Evolutionary conservation across 306 rosid species (phyloP).

Genomic region (Acacia acuminata): DNA sequence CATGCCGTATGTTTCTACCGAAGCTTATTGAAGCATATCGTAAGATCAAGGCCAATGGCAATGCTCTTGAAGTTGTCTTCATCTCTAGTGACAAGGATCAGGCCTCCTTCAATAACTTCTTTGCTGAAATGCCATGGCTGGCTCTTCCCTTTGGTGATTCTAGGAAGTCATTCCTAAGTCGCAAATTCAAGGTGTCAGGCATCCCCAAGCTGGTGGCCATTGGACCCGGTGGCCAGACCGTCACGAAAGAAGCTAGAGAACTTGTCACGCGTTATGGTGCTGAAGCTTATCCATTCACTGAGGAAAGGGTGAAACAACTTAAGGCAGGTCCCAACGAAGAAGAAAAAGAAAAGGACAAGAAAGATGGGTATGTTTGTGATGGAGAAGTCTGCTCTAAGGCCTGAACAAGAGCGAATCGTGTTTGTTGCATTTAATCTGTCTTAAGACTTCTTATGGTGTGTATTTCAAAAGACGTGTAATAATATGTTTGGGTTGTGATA

Average conservation of each 20-base stretch:
- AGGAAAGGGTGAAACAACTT: constrained; percentile 49
- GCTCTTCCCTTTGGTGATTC: constrained; percentile 80
- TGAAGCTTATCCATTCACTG: constrained; percentile 73
- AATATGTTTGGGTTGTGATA: background rate
- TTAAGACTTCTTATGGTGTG: background rate
- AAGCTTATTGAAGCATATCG: constrained; percentile 61
- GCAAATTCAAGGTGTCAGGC: constrained; percentile 61
- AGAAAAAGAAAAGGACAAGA: background rate
- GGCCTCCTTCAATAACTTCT: constrained; percentile 60
- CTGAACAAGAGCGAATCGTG: background rate
- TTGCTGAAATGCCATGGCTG: constrained; percentile 80
- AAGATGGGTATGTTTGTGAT: constrained; percentile 53
- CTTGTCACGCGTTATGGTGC: constrained; percentile 55
- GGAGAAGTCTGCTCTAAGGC: constrained; percentile 55
- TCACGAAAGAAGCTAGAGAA: constrained; percentile 55
- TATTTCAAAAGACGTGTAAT: background rate
- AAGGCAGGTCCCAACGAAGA: constrained; percentile 49
- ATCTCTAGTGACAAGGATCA: constrained; percentile 77
- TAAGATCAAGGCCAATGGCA: constrained; percentile 59
- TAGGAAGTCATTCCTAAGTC: constrained; percentile 58
- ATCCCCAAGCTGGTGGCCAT: constrained; percentile 69
- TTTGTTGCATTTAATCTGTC: background rate
- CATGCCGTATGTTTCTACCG: constrained; percentile 80
- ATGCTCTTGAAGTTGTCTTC: constrained; percentile 68
- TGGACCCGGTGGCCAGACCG: constrained; percentile 63